Evolutionary conservation across 495 filamentous ascomycete species (phyloP).

Genomic region (Penicillium pulvis): DNA sequence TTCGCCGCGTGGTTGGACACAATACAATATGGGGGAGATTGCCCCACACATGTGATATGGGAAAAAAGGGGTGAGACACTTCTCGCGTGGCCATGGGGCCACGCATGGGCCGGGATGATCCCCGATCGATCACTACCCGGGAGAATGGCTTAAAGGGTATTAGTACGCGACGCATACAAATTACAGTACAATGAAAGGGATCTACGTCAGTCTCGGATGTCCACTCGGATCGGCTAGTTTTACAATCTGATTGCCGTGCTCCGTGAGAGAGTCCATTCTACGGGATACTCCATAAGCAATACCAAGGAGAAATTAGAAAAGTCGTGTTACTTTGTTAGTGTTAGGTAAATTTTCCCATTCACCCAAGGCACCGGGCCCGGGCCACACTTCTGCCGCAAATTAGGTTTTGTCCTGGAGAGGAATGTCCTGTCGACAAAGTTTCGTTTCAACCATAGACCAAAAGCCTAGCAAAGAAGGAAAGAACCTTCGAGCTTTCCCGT

Average conservation of each 20-base stretch:
- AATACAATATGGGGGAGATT: too few relatives aligned
- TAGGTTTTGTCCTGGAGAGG: conserved; percentile 17
- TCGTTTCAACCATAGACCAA: neutral
- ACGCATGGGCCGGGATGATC: conserved; percentile 28
- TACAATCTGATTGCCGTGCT: neutral
- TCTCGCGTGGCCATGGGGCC: conserved; percentile 25
- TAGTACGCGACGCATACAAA: conserved; percentile 1
- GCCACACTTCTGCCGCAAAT: conserved; percentile 14
- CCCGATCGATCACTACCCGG: conserved; percentile 36
- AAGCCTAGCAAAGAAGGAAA: neutral
- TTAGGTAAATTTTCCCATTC: neutral
- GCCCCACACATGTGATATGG: conserved; percentile 17
- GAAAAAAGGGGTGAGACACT: conserved; percentile 13
- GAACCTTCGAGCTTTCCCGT: neutral
- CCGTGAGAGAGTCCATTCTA: too few relatives aligned
- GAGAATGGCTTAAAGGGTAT: conserved; percentile 8
- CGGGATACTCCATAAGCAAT: too few relatives aligned
- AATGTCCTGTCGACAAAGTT: conserved; percentile 26
- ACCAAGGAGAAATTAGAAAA: too few relatives aligned
- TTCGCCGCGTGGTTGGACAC: conserved; percentile 19
- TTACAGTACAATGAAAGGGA: neutral
- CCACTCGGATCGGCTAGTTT: neutral
- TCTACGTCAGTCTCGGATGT: neutral
- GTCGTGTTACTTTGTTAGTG: too few relatives aligned
- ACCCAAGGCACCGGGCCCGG: conserved; percentile 11